These are phyloP conservation scores for Gonium pectorale DNA, from an alignment of 139 green algal genomes.

Conservation along the genomic window DNA sequence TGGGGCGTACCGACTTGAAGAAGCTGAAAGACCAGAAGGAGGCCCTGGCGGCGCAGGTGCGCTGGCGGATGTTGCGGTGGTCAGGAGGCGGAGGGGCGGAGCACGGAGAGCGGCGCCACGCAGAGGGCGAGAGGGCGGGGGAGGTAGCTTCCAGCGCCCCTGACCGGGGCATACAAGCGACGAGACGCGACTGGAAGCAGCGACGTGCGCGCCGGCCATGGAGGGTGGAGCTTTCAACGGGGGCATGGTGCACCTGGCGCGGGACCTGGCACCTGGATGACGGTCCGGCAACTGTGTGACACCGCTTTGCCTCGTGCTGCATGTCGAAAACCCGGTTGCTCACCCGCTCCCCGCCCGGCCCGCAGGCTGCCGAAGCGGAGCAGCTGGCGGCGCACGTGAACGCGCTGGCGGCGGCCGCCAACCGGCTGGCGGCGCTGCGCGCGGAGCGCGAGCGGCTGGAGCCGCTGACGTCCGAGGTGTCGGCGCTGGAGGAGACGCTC, in stretches of 20 bases:
- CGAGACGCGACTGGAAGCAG: too few species aligned
- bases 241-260: too few species aligned
- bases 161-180: too few species aligned
- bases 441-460: constrained; percentile 29
- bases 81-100: neutral
- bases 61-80: neutral
- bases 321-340: neutral
- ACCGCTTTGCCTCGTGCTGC: too few species aligned
- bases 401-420: constrained; percentile 10
- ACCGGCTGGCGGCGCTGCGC: constrained; percentile 22
- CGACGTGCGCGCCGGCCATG: too few species aligned
- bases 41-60: constrained; percentile 14
- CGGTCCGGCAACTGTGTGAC: too few species aligned
- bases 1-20: constrained; percentile 36
- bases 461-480: constrained; percentile 15
- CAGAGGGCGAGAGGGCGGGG: too few species aligned
- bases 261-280: too few species aligned
- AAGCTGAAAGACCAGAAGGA: constrained; percentile 40
- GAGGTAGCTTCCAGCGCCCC: too few species aligned
- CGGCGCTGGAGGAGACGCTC: constrained; percentile 40
- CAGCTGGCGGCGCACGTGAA: constrained; percentile 31
- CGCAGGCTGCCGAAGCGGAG: constrained; percentile 21
- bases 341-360: neutral
- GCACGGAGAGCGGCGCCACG: too few species aligned
- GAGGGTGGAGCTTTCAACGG: too few species aligned